Evolutionary conservation across 1,139 yeast genomes (phyloP).

Genomic region (Yamadazyma kanchanaburiensis): DNA sequence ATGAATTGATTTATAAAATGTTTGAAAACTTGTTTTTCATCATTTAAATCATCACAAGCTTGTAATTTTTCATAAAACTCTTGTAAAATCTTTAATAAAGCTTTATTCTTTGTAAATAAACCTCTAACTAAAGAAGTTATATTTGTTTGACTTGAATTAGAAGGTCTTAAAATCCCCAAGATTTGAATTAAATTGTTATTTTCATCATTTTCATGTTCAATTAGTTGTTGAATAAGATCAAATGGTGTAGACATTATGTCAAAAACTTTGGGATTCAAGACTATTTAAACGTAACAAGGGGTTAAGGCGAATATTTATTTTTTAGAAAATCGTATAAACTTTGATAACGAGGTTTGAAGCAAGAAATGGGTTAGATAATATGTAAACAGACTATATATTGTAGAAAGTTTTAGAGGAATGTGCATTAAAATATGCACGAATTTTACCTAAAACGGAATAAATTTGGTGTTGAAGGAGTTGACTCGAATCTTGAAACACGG

Average conservation of each 20-base stretch:
- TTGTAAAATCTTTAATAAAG: conserved; percentile 24
- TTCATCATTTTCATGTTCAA: conserved; percentile 22
- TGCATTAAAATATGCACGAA: conserved; percentile 2
- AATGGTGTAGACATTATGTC: conserved; percentile 5
- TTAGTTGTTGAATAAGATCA: conserved; percentile 10
- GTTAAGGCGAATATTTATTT: conserved; percentile 1
- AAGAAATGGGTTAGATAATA: too few relatives aligned
- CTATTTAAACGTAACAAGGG: background rate
- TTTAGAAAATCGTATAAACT: too few relatives aligned
- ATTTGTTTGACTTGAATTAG: conserved; percentile 23
- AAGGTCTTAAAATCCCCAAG: conserved; percentile 33
- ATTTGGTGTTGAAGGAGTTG: conserved; percentile 11
- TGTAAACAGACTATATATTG: too few relatives aligned
- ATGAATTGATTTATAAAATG: conserved; percentile 38
- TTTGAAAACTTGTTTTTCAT: conserved; percentile 29
- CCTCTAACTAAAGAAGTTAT: conserved; percentile 38
- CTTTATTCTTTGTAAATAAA: conserved; percentile 37
- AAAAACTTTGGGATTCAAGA: background rate
- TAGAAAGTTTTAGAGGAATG: too few relatives aligned
- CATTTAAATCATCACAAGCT: conserved; percentile 12
- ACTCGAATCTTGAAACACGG: too few relatives aligned
- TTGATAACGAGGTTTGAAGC: too few relatives aligned
- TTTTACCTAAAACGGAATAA: conserved; percentile 6
- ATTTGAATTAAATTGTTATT: conserved; percentile 33
- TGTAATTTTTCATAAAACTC: conserved; percentile 15